A percentile compares a stretch with the other conserved stretches of the same genome.
phyloP scores from a whole-genome alignment of 805 yeast species.

The Kodamaea lidongshanica region DNA sequence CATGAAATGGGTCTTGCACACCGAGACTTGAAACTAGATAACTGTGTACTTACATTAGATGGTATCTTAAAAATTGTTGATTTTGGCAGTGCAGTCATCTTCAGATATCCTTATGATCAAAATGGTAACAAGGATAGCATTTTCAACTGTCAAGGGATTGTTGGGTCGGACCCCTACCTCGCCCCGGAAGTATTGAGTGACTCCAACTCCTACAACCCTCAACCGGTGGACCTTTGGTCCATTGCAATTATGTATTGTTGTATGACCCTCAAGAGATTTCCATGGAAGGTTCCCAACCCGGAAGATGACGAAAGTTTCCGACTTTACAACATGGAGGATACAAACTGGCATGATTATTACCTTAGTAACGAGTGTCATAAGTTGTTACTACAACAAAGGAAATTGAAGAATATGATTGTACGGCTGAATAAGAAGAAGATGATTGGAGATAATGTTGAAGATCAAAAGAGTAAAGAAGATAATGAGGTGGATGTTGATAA shows the following conservation, averaged over 20 bases:
- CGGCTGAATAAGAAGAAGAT: conserved; percentile 36
- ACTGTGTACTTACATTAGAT: conserved; percentile 68
- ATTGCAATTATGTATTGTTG: conserved; percentile 80
- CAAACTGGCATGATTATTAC: conserved; percentile 67
- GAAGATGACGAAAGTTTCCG: conserved; percentile 60
- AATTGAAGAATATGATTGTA: conserved; percentile 42
- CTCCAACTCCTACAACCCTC: conserved; percentile 59
- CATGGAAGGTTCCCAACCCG: conserved; percentile 76
- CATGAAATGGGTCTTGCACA: conserved; percentile 79
- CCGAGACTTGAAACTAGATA: conserved; percentile 75
- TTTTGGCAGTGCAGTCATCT: conserved; percentile 80
- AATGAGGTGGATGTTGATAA: conserved; percentile 11
- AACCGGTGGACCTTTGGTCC: conserved; percentile 79
- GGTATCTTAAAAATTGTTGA: conserved; percentile 77
- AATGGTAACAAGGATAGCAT: conserved; percentile 25
- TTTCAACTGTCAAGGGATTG: conserved; percentile 54
- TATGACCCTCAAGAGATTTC: conserved; percentile 78
- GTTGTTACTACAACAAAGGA: conserved; percentile 52
- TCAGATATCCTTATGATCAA: conserved; percentile 59
- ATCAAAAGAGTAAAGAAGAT: conserved; percentile 6
- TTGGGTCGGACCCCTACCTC: conserved; percentile 80
- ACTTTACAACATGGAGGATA: conserved; percentile 61
- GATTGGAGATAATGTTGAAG: conserved; percentile 7
- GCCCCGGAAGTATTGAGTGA: conserved; percentile 72
- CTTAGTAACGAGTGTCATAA: conserved; percentile 71